These are phyloP conservation scores for Phytophthora ramorum DNA, from an alignment of 352 stramenopile genomes.

Conservation along the genomic window DNA sequence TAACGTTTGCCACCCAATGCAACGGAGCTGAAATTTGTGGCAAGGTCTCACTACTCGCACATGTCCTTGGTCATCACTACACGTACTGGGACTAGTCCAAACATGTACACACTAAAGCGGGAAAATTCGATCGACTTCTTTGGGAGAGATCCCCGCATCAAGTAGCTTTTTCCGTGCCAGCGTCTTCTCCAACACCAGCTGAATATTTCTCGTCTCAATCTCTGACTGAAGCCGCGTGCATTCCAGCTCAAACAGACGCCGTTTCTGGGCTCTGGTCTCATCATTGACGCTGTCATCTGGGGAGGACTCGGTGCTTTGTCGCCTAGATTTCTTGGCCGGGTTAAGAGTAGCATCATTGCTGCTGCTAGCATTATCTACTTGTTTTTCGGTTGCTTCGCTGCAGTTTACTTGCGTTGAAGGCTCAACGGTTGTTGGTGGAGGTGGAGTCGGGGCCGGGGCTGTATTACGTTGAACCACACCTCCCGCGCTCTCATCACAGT, in stretches of 20 bases:
- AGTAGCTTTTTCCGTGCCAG: constrained; percentile 55
- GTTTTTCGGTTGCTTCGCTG: neutral
- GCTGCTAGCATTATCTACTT: neutral
- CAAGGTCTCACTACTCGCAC: too few species aligned
- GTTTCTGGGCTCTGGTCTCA: constrained; percentile 46
- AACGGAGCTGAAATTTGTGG: neutral
- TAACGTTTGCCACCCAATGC: too few species aligned
- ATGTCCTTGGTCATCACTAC: too few species aligned
- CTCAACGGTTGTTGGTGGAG: neutral
- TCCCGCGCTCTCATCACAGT: constrained; percentile 27
- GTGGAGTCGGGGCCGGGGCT: neutral
- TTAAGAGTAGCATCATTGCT: constrained; percentile 4
- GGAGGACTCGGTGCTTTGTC: constrained; percentile 16
- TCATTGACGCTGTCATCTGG: constrained; percentile 10
- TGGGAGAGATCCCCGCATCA: constrained; percentile 47
- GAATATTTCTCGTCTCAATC: constrained; percentile 55
- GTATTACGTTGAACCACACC: constrained; percentile 8
- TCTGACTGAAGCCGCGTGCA: constrained; percentile 57
- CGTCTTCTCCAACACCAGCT: constrained; percentile 58
- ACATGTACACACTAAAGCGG: constrained; percentile 28
- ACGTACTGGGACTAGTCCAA: neutral
- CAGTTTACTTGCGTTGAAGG: neutral
- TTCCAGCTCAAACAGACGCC: constrained; percentile 56
- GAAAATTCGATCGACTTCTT: constrained; percentile 56
- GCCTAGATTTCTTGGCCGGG: neutral